Conservation (phyloP, 768 basidiomycete genomes). For the Termitomyces bulborhizus region DNA sequence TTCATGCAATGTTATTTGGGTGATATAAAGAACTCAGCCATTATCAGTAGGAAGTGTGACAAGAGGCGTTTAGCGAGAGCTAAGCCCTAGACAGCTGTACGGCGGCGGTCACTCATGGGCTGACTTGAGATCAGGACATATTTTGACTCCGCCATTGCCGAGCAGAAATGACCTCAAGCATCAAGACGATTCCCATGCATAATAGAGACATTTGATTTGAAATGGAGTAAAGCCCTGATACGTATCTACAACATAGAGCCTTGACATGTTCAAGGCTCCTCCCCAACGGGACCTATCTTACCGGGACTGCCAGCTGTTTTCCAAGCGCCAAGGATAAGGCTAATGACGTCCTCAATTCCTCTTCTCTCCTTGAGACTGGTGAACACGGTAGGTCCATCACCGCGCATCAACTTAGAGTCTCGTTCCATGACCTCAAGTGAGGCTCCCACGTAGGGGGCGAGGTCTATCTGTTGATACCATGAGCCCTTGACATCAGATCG, state of each 20-base stretch:
- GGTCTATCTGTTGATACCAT: slow-evolving; percentile 60
- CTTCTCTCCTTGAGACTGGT: slow-evolving; percentile 72
- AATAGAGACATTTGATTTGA: background rate
- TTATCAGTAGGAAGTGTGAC: background rate
- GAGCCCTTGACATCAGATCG: background rate
- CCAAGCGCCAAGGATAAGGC: slow-evolving; percentile 88
- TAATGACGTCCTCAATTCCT: slow-evolving; percentile 77
- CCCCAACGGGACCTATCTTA: slow-evolving; percentile 41
- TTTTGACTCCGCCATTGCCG: background rate
- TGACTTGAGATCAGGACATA: background rate
- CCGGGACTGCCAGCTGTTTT: slow-evolving; percentile 73
- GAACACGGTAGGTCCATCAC: slow-evolving; percentile 91
- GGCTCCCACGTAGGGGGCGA: slow-evolving; percentile 88
- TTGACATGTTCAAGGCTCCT: slow-evolving; percentile 9
- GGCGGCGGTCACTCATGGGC: background rate
- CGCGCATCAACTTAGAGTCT: slow-evolving; percentile 91
- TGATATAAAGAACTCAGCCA: background rate
- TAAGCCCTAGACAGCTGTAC: background rate
- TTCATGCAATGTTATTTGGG: background rate
- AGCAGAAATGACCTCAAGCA: background rate
- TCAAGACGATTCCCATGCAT: background rate
- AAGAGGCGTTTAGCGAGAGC: background rate
- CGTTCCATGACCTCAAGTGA: slow-evolving; percentile 93
- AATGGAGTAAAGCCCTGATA: too few relatives aligned
- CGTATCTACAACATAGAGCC: too few relatives aligned